These are phyloP conservation scores for Heliophila coronopifolia DNA, from an alignment of 441 rosid species.

Conservation along the genomic window DNA sequence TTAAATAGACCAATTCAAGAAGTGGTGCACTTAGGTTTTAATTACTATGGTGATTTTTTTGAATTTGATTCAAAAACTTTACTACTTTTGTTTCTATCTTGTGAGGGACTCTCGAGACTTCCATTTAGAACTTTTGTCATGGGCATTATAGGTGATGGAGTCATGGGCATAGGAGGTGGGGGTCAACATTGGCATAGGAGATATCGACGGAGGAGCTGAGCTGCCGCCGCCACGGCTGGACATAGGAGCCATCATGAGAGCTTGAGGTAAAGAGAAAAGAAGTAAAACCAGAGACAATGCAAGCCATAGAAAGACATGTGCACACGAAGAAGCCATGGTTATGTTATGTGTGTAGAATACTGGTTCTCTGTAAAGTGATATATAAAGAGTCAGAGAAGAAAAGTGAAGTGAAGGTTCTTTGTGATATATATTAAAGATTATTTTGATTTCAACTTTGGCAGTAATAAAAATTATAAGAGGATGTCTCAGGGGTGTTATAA, in stretches of 20 bases:
- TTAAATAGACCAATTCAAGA: too few species aligned
- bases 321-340: constrained; percentile 25
- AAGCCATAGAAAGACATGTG: constrained; percentile 15
- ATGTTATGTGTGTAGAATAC: constrained; percentile 11
- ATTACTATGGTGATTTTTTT: too few species aligned
- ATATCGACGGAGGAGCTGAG: constrained; percentile 1
- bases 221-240: neutral
- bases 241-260: constrained; percentile 34
- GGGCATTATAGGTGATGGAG: constrained; percentile 22
- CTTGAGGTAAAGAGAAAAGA: constrained; percentile 24
- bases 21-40: too few species aligned
- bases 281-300: constrained; percentile 19
- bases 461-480: too few species aligned
- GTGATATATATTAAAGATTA: constrained; percentile 5
- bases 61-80: too few species aligned
- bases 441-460: too few species aligned
- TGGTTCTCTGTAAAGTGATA: constrained; percentile 19
- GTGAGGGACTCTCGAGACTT: too few species aligned
- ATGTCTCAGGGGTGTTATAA: too few species aligned
- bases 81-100: too few species aligned
- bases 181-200: too few species aligned
- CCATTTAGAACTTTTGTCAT: too few species aligned
- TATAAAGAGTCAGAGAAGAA: constrained; percentile 19
- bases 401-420: constrained; percentile 26
- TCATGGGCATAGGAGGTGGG: too few species aligned